Base-by-base conservation (phyloP, 2,329 filamentous ascomycete genomes). In the Ophiocordyceps camponoti-floridani region DNA sequence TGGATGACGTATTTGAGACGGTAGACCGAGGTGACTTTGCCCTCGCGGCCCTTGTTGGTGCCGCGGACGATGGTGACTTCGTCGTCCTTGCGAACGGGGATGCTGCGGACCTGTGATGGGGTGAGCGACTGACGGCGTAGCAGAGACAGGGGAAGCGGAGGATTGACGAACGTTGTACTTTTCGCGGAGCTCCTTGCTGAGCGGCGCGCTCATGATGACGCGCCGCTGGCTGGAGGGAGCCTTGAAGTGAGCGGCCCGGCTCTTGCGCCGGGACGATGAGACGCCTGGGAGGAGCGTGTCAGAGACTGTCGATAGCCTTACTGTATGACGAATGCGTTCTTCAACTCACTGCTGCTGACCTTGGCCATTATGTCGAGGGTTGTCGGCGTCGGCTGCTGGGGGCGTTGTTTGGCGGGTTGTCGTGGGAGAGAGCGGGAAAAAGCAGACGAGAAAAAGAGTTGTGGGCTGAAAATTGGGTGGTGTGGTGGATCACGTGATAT, bases 21-120 rank as follows among this genome's bases (percentile, higher is more conserved):
- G 82, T 94, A 98, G 67, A 96, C 89, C 61, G 84, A 86, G 61
- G 82, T 88, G 72, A 98, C 77, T 77, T 96, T 96, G 75, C 91
- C 91, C 76, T 96, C 89, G 62, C 87, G 86, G 65, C 89, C 91
- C 79, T 96, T 96, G 79, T 94, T 84, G 71, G 75, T 73, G 62
- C 91, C 91, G 58, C 91, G 88, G 65, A 89, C 82, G 61, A 98
- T 83, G 64, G 75, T 75, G 65, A 96, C 87, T 73, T 94, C 86
- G 71, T 94, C 84, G 65, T 94, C 89, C 75, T 94, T 94, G 75
- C 89, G 86, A 75, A 96, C 79, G 65, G 89, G 91, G 67, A 95
- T 94, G 68, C 79, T 81, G 75, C 86, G 86, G 68, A 94, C 86
- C 85, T 93, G 53, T 48, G 13, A 11, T 27, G 14, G n/a, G 6